Percentiles rank a stretch among this genome's conserved stretches.
phyloP scores from a whole-genome alignment of 805 yeast genomes.

The Henningerozyma blattae region DNA sequence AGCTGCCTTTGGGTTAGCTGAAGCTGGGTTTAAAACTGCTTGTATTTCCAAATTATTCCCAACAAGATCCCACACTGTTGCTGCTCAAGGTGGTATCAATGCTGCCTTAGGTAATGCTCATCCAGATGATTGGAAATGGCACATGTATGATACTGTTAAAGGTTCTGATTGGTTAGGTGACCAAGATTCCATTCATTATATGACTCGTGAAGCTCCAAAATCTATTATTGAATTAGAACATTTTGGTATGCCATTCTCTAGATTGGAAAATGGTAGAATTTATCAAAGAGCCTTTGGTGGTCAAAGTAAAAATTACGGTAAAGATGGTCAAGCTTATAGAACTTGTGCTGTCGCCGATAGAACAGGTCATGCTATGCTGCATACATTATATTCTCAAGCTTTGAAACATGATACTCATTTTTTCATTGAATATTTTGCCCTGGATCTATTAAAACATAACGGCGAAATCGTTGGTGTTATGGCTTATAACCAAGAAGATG shows the following conservation, averaged over 20 bases:
- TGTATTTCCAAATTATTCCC: slow-evolving; percentile 96
- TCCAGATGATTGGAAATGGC: slow-evolving; percentile 98
- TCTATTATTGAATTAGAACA: slow-evolving; percentile 95
- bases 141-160: slow-evolving; percentile 98
- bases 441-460: slow-evolving; percentile 87
- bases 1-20: slow-evolving; percentile 96
- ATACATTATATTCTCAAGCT: slow-evolving; percentile 92
- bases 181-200: slow-evolving; percentile 97
- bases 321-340: slow-evolving; percentile 98
- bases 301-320: slow-evolving; percentile 88
- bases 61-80: slow-evolving; percentile 96
- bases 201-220: slow-evolving; percentile 96
- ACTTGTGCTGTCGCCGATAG: slow-evolving; percentile 99
- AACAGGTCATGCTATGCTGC: slow-evolving; percentile 95
- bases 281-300: slow-evolving; percentile 99
- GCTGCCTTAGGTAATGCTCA: slow-evolving; percentile 99
- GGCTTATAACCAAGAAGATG: slow-evolving; percentile 98
- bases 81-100: slow-evolving; percentile 99
- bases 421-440: slow-evolving; percentile 93
- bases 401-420: slow-evolving; percentile 94
- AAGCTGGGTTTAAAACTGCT: slow-evolving; percentile 95
- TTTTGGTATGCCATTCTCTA: slow-evolving; percentile 95
- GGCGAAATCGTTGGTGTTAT: slow-evolving; percentile 95
- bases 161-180: slow-evolving; percentile 99
- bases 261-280: slow-evolving; percentile 92